Evolutionary conservation across 306 rosid species (phyloP), one percentile per base, ranked within the genome.

Genomic region (Alnus rubra): DNA sequence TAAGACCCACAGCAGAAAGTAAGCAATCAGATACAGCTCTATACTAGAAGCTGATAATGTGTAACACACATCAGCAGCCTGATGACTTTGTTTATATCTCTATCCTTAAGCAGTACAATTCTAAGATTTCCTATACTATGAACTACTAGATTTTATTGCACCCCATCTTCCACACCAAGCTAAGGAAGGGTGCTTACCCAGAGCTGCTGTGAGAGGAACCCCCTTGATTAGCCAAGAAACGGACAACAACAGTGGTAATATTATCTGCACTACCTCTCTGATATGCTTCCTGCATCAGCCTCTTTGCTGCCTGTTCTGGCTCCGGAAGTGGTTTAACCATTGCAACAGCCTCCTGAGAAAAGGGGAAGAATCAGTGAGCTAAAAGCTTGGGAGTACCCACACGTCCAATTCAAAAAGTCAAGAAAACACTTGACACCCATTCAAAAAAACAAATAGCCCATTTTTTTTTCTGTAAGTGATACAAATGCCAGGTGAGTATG

Each of bases 251-350:
- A 12, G 92, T 88, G 10, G 98, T 94, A 81, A 94, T 90, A 76
- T 94, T 94, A 82, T 94, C 98, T 42, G 98, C 92, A 73, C 98
- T 94, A 14, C 98, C 97, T 88, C 97, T 90, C 79, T 88, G 91
- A 71, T 59, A 86, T 79, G 98, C 98, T 87, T 94, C 98, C 76
- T 82, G 89, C 93, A 92, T 84, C 86, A 94, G 82, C 79, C 89
- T 90, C 87, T 92, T 94, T n/a, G 98, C 94, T 2, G 94, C 93
- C 64, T 89, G 94, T 85, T 94, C 96, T 48, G 98, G 86, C 63
- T 94, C 94, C 80, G 78, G 86, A 75, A 94, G 89, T 74, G 93
- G 89, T 78, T 92, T 90, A 13, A 89, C 86, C 97, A 94, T 88
- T 5, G 83, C 86, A 62, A 94, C 98, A 5, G 98, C 98, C 80